Evolutionary conservation across 345 rosid species (phyloP).

Genomic region (Ricinus communis): DNA sequence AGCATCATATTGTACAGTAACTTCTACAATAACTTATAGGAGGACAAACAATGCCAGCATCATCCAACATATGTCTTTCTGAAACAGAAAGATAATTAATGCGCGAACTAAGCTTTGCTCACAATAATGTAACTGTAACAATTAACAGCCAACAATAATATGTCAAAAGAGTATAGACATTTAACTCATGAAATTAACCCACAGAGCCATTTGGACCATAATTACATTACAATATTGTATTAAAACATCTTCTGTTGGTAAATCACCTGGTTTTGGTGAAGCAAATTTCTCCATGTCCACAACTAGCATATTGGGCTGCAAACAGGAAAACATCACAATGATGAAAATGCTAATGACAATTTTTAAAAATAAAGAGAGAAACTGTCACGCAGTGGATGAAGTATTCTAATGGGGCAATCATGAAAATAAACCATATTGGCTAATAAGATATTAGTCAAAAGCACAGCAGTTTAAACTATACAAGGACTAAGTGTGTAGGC

Average conservation of each 20-base stretch:
- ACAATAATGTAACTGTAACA: too few species aligned
- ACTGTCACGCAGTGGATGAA: neutral
- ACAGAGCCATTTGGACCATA: neutral
- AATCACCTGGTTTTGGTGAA: slow-evolving; percentile 57
- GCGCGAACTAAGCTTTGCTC: neutral
- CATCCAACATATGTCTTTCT: neutral
- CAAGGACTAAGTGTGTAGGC: neutral
- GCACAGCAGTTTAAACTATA: neutral
- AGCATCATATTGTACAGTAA: neutral
- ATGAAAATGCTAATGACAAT: neutral
- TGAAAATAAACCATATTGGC: neutral
- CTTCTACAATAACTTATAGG: neutral
- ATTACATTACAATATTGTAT: neutral
- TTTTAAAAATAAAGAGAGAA: neutral
- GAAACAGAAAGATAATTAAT: neutral
- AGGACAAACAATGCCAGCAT: neutral
- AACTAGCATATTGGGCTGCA: slow-evolving; percentile 98
- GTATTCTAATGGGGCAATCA: neutral
- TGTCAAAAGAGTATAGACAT: too few species aligned
- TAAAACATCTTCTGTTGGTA: neutral
- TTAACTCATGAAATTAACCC: neutral
- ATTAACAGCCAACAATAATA: too few species aligned
- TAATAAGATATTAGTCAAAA: neutral
- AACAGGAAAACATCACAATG: slow-evolving; percentile 10
- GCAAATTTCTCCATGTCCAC: slow-evolving; percentile 84